Evolutionary conservation across 2,329 filamentous ascomycete genomes (phyloP).

Genomic region (Aspergillus glaucus): DNA sequence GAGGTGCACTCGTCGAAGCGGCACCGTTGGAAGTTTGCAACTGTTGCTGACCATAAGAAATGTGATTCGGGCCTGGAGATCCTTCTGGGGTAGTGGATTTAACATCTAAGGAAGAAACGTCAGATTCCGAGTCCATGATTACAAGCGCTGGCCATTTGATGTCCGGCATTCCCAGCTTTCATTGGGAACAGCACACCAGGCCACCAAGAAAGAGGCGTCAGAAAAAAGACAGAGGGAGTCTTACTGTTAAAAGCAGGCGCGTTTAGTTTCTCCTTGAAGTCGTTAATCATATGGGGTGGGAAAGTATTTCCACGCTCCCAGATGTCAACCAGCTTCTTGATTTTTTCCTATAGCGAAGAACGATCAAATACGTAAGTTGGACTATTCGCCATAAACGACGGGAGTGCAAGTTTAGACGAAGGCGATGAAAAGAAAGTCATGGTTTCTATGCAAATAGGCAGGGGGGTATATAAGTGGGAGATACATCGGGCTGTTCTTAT

Average conservation of each 20-base stretch:
- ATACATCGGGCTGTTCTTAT: slow-evolving; percentile 20
- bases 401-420: slow-evolving; percentile 14
- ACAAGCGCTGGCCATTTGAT: not conserved
- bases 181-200: too few relatives aligned
- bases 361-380: slow-evolving; percentile 45
- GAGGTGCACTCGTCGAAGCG: slow-evolving; percentile 16
- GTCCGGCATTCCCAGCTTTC: too few relatives aligned
- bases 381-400: slow-evolving; percentile 27
- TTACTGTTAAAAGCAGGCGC: slow-evolving; percentile 59
- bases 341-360: slow-evolving; percentile 71
- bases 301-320: slow-evolving; percentile 97
- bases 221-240: slow-evolving; percentile 31
- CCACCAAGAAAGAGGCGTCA: too few relatives aligned
- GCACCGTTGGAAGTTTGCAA: slow-evolving; percentile 17
- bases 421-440: slow-evolving; percentile 11
- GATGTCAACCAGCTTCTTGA: slow-evolving; percentile 90
- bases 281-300: slow-evolving; percentile 67
- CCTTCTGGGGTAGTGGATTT: slow-evolving; percentile 64
- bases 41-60: slow-evolving; percentile 32
- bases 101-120: slow-evolving; percentile 44
- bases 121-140: slow-evolving; percentile 16
- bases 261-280: slow-evolving; percentile 75
- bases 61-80: slow-evolving; percentile 42
- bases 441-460: slow-evolving; percentile 16
- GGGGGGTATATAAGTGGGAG: slow-evolving; percentile 17